A percentile compares a stretch with the other conserved stretches of the same genome.
Evolutionary conservation across 306 rosid genomes (phyloP).

Genomic region (Hylodesmum podocarpum): DNA sequence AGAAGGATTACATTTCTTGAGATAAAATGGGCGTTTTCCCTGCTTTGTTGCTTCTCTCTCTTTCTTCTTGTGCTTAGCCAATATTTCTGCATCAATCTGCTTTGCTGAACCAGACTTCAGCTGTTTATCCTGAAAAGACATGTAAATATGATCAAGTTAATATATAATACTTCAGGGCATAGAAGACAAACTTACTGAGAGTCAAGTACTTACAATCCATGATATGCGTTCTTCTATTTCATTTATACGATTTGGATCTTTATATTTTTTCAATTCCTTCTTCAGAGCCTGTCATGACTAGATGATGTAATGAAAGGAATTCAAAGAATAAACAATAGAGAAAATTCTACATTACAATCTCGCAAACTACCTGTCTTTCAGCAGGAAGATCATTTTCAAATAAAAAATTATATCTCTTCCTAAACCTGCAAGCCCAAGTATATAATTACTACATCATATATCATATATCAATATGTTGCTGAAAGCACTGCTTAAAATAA

Average conservation of each 20-base stretch:
- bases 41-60: slow-evolving; percentile 78
- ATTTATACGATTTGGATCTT: slow-evolving; percentile 49
- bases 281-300: slow-evolving; percentile 46
- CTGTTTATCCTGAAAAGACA: slow-evolving; percentile 63
- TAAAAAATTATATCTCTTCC: slow-evolving; percentile 67
- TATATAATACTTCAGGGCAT: not conserved
- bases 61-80: slow-evolving; percentile 71
- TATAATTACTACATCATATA: not conserved
- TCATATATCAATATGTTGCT: not conserved
- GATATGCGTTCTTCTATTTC: slow-evolving; percentile 52
- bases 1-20: slow-evolving; percentile 55
- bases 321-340: slow-evolving; percentile 5
- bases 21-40: slow-evolving; percentile 73
- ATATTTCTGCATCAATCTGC: slow-evolving; percentile 46
- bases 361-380: slow-evolving; percentile 42
- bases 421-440: slow-evolving; percentile 60
- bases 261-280: slow-evolving; percentile 52
- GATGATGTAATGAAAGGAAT: slow-evolving; percentile 16
- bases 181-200: slow-evolving; percentile 19
- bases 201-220: slow-evolving; percentile 59
- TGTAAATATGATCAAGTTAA: not conserved
- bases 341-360: not conserved
- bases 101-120: slow-evolving; percentile 51
- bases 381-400: slow-evolving; percentile 53
- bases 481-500: slow-evolving; percentile 10